Conservation (phyloP, 257 asterid species). For the Ligustrum vulgare region DNA sequence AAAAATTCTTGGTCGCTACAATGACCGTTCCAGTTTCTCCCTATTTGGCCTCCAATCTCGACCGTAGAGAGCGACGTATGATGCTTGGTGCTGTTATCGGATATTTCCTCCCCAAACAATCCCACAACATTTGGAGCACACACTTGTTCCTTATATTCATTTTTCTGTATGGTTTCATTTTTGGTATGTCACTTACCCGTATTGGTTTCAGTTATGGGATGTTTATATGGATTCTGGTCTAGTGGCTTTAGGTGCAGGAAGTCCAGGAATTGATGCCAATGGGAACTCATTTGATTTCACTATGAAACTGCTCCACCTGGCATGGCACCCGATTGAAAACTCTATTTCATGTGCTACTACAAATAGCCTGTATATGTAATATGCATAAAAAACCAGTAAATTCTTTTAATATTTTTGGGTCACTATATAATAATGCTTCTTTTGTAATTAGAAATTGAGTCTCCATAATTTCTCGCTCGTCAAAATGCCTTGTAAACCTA, state of each 20-base stretch:
- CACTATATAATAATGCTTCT: constrained; percentile 37
- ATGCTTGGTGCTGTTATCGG: too few relatives aligned
- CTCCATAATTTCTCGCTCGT: constrained; percentile 32
- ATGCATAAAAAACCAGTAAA: constrained; percentile 58
- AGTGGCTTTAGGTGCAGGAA: constrained; percentile 93
- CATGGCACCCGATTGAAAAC: constrained; percentile 98
- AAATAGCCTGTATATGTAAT: constrained; percentile 98
- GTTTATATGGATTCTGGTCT: too few relatives aligned
- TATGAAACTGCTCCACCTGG: constrained; percentile 90
- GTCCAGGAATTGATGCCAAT: constrained; percentile 76
- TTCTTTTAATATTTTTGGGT: constrained; percentile 39
- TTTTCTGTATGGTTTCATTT: too few relatives aligned
- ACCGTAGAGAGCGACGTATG: too few relatives aligned
- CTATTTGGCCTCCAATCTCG: too few relatives aligned
- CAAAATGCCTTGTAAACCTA: constrained; percentile 33
- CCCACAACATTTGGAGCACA: too few relatives aligned
- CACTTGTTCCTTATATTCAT: too few relatives aligned
- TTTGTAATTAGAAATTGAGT: constrained; percentile 29
- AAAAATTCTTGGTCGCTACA: too few relatives aligned
- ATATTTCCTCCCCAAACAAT: too few relatives aligned
- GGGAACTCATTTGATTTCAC: constrained; percentile 90
- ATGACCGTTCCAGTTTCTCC: too few relatives aligned
- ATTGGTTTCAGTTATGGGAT: too few relatives aligned
- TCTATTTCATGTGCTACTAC: constrained; percentile 99
- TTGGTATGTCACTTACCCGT: too few relatives aligned